A percentile compares a stretch with the other conserved stretches of the same genome.
Evolutionary conservation across 441 rosid species (phyloP).

Genomic region (Macaranga tanarius): DNA sequence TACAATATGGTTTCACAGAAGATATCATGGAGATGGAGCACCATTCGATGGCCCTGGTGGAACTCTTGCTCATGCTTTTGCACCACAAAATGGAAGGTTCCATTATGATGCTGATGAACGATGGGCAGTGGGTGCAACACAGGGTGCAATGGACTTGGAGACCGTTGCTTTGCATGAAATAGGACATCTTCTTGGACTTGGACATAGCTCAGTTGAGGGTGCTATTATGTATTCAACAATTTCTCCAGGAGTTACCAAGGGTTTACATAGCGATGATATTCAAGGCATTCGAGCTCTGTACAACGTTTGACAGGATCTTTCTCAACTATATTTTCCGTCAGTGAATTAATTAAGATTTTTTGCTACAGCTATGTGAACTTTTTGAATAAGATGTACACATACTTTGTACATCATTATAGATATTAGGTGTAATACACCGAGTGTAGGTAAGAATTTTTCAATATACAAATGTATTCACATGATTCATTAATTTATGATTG

Average conservation of each 20-base stretch:
- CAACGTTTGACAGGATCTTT: no score
- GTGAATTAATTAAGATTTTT: no score
- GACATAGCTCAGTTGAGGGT: conserved; percentile 2
- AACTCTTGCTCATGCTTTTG: conserved; percentile 20
- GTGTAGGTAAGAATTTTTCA: no score
- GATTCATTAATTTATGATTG: no score
- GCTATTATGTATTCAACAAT: conserved; percentile 13
- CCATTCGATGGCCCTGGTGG: conserved; percentile 19
- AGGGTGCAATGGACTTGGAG: conserved; percentile 10
- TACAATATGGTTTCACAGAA: not conserved
- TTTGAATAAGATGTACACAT: no score
- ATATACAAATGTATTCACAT: no score
- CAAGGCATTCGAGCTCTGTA: no score
- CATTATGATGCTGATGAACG: conserved; percentile 21
- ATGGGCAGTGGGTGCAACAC: not conserved
- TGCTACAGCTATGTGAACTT: no score
- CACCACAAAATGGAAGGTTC: conserved; percentile 13
- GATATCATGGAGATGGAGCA: conserved; percentile 11
- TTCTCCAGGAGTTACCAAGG: not conserved
- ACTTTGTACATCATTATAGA: no score
- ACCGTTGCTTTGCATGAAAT: conserved; percentile 22
- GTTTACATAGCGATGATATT: no score
- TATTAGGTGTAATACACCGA: no score
- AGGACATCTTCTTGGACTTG: conserved; percentile 24
- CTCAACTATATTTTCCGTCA: not conserved